phyloP scores from a whole-genome alignment of 2,329 filamentous ascomycete species.

The Cladosporium austrohemisphaericum region DNA sequence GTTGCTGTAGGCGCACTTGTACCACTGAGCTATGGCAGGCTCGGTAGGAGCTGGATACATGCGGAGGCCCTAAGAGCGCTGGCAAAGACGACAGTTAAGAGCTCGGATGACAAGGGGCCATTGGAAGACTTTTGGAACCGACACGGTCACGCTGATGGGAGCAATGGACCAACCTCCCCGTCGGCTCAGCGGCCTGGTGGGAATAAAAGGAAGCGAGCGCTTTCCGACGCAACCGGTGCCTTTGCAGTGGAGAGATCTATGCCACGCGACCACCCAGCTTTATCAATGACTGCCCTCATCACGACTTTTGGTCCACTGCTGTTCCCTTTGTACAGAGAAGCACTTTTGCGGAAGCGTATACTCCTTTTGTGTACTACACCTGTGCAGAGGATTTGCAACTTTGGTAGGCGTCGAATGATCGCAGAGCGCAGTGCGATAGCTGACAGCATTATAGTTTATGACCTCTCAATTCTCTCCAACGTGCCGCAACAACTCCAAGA shows the following conservation, averaged over 20 bases:
- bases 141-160: constrained; percentile 20
- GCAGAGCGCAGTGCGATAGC: neutral
- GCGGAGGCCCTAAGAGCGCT: constrained; percentile 71
- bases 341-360: constrained; percentile 80
- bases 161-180: constrained; percentile 1
- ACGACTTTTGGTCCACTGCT: constrained; percentile 85
- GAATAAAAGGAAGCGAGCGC: constrained; percentile 29
- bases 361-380: constrained; percentile 82
- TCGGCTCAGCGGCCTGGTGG: neutral
- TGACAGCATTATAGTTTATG: constrained; percentile 66
- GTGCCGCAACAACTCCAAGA: constrained; percentile 72
- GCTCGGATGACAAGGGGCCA: constrained; percentile 58
- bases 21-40: constrained; percentile 74
- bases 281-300: constrained; percentile 72
- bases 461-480: constrained; percentile 87
- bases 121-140: constrained; percentile 80
- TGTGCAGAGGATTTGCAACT: constrained; percentile 70
- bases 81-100: constrained; percentile 62
- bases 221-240: constrained; percentile 54
- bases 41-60: constrained; percentile 87
- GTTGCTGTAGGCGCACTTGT: constrained; percentile 87
- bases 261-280: constrained; percentile 77
- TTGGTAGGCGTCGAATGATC: neutral
- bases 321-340: constrained; percentile 85
- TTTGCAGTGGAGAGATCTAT: constrained; percentile 62